Percentiles rank a stretch among this genome's conserved stretches.
phyloP scores from a whole-genome alignment of 495 filamentous ascomycete species.

The Penicillium fimorum region DNA sequence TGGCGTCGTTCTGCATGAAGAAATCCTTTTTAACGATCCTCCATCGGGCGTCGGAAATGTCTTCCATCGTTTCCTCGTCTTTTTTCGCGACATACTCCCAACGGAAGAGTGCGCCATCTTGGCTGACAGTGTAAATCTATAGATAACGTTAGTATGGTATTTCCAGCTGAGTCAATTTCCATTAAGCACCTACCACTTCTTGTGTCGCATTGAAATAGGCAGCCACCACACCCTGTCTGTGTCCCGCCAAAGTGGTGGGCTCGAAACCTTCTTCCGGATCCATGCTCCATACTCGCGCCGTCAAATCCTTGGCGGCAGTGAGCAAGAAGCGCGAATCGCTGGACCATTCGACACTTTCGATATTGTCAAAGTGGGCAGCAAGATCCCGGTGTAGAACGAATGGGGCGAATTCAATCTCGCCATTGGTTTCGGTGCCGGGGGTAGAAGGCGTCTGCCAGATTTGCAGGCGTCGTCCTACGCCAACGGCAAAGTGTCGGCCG shows the following conservation, averaged over 20 bases:
- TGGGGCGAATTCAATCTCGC: slow-evolving; percentile 90
- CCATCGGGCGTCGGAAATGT: slow-evolving; percentile 69
- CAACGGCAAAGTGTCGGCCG: slow-evolving; percentile 85
- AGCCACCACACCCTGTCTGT: slow-evolving; percentile 79
- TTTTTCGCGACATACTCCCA: slow-evolving; percentile 59
- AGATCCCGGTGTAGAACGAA: slow-evolving; percentile 86
- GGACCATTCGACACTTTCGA: slow-evolving; percentile 88
- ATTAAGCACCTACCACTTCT: slow-evolving; percentile 57
- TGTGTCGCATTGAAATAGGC: slow-evolving; percentile 94
- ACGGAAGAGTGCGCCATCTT: slow-evolving; percentile 65
- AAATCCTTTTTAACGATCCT: slow-evolving; percentile 83
- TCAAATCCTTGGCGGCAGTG: slow-evolving; percentile 86
- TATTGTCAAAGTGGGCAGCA: slow-evolving; percentile 81
- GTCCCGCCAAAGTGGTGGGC: slow-evolving; percentile 85
- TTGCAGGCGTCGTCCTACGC: slow-evolving; percentile 78
- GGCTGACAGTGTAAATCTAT: slow-evolving; percentile 72
- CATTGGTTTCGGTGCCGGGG: slow-evolving; percentile 70
- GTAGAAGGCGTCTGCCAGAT: slow-evolving; percentile 94
- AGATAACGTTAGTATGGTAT: slow-evolving; percentile 39
- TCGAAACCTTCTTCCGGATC: slow-evolving; percentile 82
- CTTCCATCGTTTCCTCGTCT: slow-evolving; percentile 59
- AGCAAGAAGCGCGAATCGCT: slow-evolving; percentile 92
- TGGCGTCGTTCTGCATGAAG: slow-evolving; percentile 87
- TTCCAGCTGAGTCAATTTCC: slow-evolving; percentile 41
- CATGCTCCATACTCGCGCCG: slow-evolving; percentile 90